These are phyloP conservation scores for Saccharomycopsis sp. DNA, from an alignment of 805 yeast genomes.

Conservation along the genomic window DNA sequence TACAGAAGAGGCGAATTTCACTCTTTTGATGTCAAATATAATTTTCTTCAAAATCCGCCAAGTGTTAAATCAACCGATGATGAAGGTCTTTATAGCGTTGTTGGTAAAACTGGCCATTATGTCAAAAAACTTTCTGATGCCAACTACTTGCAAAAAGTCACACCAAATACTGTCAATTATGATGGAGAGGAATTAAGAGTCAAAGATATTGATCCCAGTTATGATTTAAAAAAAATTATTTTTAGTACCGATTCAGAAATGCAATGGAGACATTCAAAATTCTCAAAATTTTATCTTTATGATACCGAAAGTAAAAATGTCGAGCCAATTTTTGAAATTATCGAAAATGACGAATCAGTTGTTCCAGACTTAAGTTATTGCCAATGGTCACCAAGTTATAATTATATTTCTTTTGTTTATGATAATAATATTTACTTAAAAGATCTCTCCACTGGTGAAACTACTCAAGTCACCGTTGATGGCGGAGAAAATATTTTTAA, in stretches of 20 bases:
- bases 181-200: conserved; percentile 31
- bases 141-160: conserved; percentile 18
- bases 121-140: conserved; percentile 26
- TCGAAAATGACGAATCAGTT: conserved; percentile 18
- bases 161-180: conserved; percentile 30
- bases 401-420: conserved; percentile 43
- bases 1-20: conserved; percentile 24
- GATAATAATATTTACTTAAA: conserved; percentile 45
- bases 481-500: conserved; percentile 67
- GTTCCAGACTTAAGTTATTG: conserved; percentile 39
- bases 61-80: conserved; percentile 25
- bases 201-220: conserved; percentile 33
- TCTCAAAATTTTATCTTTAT: conserved; percentile 50
- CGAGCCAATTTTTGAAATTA: conserved; percentile 23
- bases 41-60: conserved; percentile 22
- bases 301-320: conserved; percentile 32
- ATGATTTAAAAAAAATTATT: conserved; percentile 38
- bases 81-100: conserved; percentile 31
- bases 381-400: conserved; percentile 52
- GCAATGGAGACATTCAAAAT: conserved; percentile 64
- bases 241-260: conserved; percentile 38
- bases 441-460: conserved; percentile 24
- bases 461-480: conserved; percentile 49
- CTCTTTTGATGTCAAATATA: conserved; percentile 20
- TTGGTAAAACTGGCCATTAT: conserved; percentile 18